Evolutionary conservation across 352 stramenopile species (phyloP).

Genomic region (Globisporangium middletonii): DNA sequence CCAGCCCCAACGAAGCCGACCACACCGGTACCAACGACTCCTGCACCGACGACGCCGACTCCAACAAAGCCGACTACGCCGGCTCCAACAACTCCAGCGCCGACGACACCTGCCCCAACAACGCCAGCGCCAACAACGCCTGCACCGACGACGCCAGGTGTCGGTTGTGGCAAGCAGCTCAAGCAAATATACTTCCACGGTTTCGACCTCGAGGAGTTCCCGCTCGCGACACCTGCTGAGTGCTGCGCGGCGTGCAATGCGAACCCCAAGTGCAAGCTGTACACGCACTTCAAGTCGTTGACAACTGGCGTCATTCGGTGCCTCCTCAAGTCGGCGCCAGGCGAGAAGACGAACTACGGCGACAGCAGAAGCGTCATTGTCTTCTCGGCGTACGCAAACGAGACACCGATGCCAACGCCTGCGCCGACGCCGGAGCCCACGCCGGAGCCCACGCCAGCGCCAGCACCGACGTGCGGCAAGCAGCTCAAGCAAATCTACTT

Average conservation of each 20-base stretch:
- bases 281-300: constrained; percentile 9
- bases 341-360: constrained; percentile 10
- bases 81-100: background rate
- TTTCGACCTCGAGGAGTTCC: constrained; percentile 2
- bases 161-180: constrained; percentile 4
- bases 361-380: constrained; percentile 5
- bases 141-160: constrained; percentile 1
- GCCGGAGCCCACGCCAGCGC: background rate
- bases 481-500: constrained; percentile 12
- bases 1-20: background rate
- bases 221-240: constrained; percentile 3
- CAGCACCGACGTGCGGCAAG: constrained; percentile 2
- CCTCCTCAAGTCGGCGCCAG: constrained; percentile 2
- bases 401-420: background rate
- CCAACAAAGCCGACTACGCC: background rate
- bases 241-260: constrained; percentile 5
- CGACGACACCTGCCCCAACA: background rate
- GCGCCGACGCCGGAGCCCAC: background rate
- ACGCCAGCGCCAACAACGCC: background rate
- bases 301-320: constrained; percentile 3
- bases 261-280: constrained; percentile 4
- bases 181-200: constrained; percentile 12
- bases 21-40: background rate
- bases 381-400: background rate
- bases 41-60: background rate